Conservation (phyloP, 345 rosid species). For the Durio zibethinus region DNA sequence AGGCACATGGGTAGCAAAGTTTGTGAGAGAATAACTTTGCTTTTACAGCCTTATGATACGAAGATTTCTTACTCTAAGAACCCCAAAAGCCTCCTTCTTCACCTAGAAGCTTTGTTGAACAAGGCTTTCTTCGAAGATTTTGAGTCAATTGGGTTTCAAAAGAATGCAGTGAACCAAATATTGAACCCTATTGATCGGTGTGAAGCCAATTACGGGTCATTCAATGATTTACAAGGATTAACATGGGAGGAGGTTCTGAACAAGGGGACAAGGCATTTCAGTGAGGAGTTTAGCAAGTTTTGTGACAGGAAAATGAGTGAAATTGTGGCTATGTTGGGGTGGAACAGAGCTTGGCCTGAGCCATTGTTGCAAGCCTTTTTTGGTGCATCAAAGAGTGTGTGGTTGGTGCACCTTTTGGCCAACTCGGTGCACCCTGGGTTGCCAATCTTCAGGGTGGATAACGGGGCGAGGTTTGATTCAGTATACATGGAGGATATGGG, state of each 20-base stretch:
- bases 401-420: conserved; percentile 88
- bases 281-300: conserved; percentile 78
- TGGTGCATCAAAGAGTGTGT: conserved; percentile 74
- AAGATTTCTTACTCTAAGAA: conserved; percentile 57
- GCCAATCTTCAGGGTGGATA: conserved; percentile 73
- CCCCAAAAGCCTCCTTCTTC: conserved; percentile 50
- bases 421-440: conserved; percentile 83
- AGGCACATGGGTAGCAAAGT: conserved; percentile 60
- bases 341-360: conserved; percentile 91
- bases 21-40: conserved; percentile 53
- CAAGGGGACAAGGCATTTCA: conserved; percentile 83
- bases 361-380: conserved; percentile 78
- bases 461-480: conserved; percentile 53
- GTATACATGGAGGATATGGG: conserved; percentile 85
- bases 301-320: conserved; percentile 95
- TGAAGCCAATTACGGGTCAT: conserved; percentile 60
- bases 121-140: conserved; percentile 85
- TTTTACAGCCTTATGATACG: conserved; percentile 68
- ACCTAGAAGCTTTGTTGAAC: conserved; percentile 70
- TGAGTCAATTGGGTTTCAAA: conserved; percentile 69
- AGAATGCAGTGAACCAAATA: conserved; percentile 46
- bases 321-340: conserved; percentile 72
- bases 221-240: conserved; percentile 47
- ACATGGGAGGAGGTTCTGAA: conserved; percentile 87
- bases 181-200: conserved; percentile 77